These are phyloP conservation scores for Scutellaria baicalensis DNA, from an alignment of 257 asterid species.

Conservation along the genomic window DNA sequence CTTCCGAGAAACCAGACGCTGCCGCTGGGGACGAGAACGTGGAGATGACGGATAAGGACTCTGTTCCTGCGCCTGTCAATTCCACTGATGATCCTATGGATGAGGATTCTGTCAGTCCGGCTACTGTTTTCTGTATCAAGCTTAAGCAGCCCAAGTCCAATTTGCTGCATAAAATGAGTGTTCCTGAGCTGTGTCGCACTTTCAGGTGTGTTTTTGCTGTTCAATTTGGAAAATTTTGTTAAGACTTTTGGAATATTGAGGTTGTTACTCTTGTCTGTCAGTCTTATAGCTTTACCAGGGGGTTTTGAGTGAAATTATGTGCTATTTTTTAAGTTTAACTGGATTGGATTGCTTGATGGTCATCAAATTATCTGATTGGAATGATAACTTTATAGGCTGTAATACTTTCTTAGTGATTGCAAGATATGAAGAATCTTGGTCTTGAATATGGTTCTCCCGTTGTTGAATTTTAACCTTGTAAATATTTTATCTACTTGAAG, in stretches of 20 bases:
- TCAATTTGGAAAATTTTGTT: not conserved
- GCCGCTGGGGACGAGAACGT: constrained; percentile 32
- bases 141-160: constrained; percentile 78
- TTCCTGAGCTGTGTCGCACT: constrained; percentile 96
- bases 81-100: constrained; percentile 57
- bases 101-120: constrained; percentile 49
- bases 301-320: not conserved
- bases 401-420: not conserved
- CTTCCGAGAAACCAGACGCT: constrained; percentile 22
- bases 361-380: not conserved
- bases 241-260: not conserved
- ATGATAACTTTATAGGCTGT: not conserved
- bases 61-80: constrained; percentile 19
- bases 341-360: constrained; percentile 1
- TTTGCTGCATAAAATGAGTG: constrained; percentile 88
- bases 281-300: not conserved
- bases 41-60: constrained; percentile 48
- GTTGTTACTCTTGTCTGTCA: not conserved
- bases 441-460: not conserved
- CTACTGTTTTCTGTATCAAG: constrained; percentile 71
- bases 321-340: not conserved
- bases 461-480: not conserved
- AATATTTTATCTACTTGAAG: not conserved
- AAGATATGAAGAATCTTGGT: not conserved
- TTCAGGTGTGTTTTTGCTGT: constrained; percentile 53